Evolutionary conservation across 2,329 filamentous ascomycete species (phyloP).

Genomic region (Torrubiellomyces zombiae): DNA sequence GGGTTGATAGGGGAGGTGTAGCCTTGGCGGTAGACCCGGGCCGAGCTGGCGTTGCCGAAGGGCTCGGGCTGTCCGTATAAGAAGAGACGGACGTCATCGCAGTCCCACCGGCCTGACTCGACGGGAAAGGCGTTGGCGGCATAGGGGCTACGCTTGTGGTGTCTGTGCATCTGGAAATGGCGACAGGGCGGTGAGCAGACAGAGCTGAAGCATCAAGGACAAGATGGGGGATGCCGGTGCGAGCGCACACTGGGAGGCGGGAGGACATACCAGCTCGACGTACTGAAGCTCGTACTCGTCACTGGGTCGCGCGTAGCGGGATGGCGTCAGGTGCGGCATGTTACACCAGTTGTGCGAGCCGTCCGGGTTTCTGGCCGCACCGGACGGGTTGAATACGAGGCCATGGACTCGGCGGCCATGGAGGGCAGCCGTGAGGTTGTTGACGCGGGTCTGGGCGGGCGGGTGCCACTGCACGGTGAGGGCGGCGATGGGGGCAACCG

Average conservation of each 20-base stretch:
- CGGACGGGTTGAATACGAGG: conserved; percentile 55
- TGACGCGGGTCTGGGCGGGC: conserved; percentile 37
- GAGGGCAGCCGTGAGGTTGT: conserved; percentile 42
- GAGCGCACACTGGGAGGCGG: not conserved
- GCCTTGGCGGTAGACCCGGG: conserved; percentile 48
- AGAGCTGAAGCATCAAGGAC: not conserved
- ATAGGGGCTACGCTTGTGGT: conserved; percentile 75
- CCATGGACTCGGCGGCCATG: conserved; percentile 48
- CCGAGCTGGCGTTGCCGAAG: conserved; percentile 28
- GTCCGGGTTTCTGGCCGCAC: conserved; percentile 36
- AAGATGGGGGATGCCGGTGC: not conserved
- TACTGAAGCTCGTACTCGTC: conserved; percentile 50
- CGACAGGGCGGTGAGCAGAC: too few relatives aligned
- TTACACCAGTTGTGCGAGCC: conserved; percentile 70
- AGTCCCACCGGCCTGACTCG: conserved; percentile 59
- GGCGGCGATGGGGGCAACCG: too few relatives aligned
- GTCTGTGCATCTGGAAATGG: conserved; percentile 51
- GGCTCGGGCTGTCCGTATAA: conserved; percentile 46
- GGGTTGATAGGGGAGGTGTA: conserved; percentile 48
- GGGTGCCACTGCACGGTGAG: too few relatives aligned
- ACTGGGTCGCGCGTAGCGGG: conserved; percentile 42
- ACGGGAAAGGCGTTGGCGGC: conserved; percentile 59
- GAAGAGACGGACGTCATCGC: conserved; percentile 52
- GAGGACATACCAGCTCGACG: conserved; percentile 48
- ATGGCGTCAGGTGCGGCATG: conserved; percentile 63